Evolutionary conservation across 2,329 filamentous ascomycete genomes (phyloP).

Genomic region (Didymella lethalis): DNA sequence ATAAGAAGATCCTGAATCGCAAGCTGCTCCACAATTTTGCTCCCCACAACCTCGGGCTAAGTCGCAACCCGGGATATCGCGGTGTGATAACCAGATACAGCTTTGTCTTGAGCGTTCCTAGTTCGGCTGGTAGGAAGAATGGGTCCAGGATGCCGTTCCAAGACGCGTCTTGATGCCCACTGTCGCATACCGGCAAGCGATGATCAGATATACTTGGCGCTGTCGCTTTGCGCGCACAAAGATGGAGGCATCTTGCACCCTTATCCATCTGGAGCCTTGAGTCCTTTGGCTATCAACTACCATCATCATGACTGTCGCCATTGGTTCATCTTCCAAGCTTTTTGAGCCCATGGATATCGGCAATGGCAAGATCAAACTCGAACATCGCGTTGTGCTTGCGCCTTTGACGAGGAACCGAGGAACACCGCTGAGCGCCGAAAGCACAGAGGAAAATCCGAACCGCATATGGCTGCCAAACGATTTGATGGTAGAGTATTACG

Average conservation of each 20-base stretch:
- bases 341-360: conserved; percentile 46
- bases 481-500: conserved; percentile 58
- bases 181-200: conserved; percentile 17
- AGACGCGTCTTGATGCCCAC: conserved; percentile 5
- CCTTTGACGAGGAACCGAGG: conserved; percentile 54
- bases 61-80: neutral
- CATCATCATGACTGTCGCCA: conserved; percentile 4
- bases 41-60: neutral
- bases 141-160: conserved; percentile 3
- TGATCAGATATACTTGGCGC: conserved; percentile 4
- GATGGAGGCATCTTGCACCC: neutral
- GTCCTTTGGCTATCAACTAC: neutral
- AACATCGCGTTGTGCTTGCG: conserved; percentile 46
- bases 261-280: neutral
- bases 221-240: neutral
- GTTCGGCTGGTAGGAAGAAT: neutral
- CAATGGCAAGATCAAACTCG: conserved; percentile 43
- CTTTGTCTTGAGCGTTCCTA: neutral
- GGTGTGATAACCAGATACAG: conserved; percentile 9
- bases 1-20: conserved; percentile 2
- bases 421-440: conserved; percentile 51
- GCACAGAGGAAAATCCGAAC: conserved; percentile 55
- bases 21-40: neutral
- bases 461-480: conserved; percentile 58
- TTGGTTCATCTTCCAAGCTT: conserved; percentile 39